Percentiles rank a stretch among this genome's conserved stretches.
Evolutionary conservation across 2,329 filamentous ascomycete species (phyloP).

Genomic region (Magnaporthales sp.): DNA sequence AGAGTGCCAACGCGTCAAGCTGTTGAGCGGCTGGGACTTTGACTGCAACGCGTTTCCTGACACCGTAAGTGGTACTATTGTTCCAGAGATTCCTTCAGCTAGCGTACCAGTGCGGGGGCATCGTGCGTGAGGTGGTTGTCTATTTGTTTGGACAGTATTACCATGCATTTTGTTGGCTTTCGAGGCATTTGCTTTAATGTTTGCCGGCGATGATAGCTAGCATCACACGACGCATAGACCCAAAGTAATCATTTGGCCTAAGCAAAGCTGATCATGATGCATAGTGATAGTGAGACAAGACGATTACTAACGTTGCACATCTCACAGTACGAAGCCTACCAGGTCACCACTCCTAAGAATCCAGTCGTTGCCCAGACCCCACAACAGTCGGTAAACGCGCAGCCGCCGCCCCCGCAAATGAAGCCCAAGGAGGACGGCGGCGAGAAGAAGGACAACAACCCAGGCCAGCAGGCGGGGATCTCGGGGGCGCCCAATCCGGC

Average conservation of each 20-base stretch:
- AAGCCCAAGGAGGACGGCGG: constrained; percentile 5
- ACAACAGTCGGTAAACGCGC: constrained; percentile 11
- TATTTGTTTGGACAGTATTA: neutral
- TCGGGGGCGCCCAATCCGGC: constrained; percentile 40
- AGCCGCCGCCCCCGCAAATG: constrained; percentile 9
- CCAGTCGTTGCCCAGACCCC: constrained; percentile 14
- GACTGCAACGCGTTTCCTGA: constrained; percentile 92
- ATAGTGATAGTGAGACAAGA: neutral
- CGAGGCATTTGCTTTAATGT: neutral
- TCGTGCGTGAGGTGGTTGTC: neutral
- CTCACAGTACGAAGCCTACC: constrained; percentile 41
- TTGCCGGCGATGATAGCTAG: neutral
- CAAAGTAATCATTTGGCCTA: neutral
- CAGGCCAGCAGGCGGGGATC: constrained; percentile 22
- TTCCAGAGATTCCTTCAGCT: constrained; percentile 18
- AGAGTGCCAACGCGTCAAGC: constrained; percentile 79
- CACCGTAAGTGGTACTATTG: constrained; percentile 55
- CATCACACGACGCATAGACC: neutral
- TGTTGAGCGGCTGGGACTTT: constrained; percentile 90
- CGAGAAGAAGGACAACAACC: constrained; percentile 5
- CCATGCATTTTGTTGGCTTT: neutral
- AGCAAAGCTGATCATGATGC: neutral
- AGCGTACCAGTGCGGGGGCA: constrained; percentile 27
- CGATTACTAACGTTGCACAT: neutral
- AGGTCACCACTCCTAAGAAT: constrained; percentile 17